Conservation (phyloP, 495 filamentous ascomycete genomes). For the Elasticomyces elasticus region DNA sequence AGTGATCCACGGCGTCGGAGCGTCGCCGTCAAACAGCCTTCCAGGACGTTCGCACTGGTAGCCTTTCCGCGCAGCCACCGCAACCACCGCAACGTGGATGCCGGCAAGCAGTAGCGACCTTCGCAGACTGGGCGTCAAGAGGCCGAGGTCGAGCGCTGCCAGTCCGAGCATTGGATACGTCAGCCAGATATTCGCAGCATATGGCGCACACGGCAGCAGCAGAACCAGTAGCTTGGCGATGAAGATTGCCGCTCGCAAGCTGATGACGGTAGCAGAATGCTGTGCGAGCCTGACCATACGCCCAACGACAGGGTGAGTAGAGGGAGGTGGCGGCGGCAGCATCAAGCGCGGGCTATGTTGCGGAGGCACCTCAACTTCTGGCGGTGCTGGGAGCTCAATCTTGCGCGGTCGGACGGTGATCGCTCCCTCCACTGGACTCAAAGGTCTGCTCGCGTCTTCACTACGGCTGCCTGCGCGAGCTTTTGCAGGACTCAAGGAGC, state of each 20-base stretch:
- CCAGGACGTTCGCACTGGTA: slow-evolving; percentile 7
- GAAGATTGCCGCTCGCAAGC: slow-evolving; percentile 35
- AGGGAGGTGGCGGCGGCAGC: slow-evolving; percentile 25
- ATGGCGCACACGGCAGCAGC: slow-evolving; percentile 47
- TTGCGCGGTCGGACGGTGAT: slow-evolving; percentile 26
- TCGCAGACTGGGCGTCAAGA: slow-evolving; percentile 5
- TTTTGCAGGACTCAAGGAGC: slow-evolving; percentile 24
- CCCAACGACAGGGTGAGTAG: slow-evolving; percentile 18
- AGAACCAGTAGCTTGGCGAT: slow-evolving; percentile 21
- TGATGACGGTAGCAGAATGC: slow-evolving; percentile 27
- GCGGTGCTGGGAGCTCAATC: slow-evolving; percentile 13
- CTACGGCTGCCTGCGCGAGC: slow-evolving; percentile 13
- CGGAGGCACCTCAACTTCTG: background rate
- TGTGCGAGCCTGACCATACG: slow-evolving; percentile 32
- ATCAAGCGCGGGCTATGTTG: slow-evolving; percentile 25
- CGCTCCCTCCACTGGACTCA: slow-evolving; percentile 16
- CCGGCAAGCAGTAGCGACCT: slow-evolving; percentile 7
- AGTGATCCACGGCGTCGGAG: background rate
- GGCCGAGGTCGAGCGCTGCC: slow-evolving; percentile 42
- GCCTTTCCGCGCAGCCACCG: slow-evolving; percentile 5
- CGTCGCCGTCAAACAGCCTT: background rate
- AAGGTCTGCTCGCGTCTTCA: slow-evolving; percentile 9
- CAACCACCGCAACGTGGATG: slow-evolving; percentile 7
- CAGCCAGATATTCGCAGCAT: slow-evolving; percentile 48
- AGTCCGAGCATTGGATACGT: slow-evolving; percentile 51